Evolutionary conservation across 495 filamentous ascomycete species (phyloP).

Genomic region (Talaromyces trachyspermus): DNA sequence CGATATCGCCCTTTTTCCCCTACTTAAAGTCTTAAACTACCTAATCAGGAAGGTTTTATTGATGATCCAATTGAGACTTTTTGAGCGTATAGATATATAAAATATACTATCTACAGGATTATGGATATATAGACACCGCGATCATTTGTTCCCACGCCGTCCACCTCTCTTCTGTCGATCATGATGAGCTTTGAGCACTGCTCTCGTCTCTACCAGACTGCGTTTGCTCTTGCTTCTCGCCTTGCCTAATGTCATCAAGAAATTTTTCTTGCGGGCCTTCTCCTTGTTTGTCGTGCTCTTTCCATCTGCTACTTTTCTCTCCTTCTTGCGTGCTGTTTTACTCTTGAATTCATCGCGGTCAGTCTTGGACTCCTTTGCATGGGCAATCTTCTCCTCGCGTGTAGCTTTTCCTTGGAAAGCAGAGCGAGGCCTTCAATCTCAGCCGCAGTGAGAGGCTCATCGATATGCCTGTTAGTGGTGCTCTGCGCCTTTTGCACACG

Average conservation of each 20-base stretch:
- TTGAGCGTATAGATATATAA: not conserved
- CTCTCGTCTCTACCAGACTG: slow-evolving; percentile 75
- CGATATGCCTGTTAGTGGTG: slow-evolving; percentile 53
- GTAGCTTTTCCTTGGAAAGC: slow-evolving; percentile 63
- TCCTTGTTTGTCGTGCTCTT: slow-evolving; percentile 98
- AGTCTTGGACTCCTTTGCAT: slow-evolving; percentile 67
- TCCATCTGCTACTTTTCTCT: slow-evolving; percentile 76
- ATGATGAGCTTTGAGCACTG: slow-evolving; percentile 70
- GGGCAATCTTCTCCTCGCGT: slow-evolving; percentile 73
- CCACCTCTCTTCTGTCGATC: slow-evolving; percentile 80
- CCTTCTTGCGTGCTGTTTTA: slow-evolving; percentile 69
- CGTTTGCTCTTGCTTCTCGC: slow-evolving; percentile 88
- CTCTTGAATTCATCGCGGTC: slow-evolving; percentile 70
- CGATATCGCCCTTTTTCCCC: not conserved
- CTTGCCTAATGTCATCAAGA: slow-evolving; percentile 95
- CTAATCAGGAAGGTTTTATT: too few relatives aligned
- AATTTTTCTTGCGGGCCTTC: slow-evolving; percentile 94
- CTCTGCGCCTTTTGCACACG: slow-evolving; percentile 25
- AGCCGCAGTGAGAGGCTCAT: slow-evolving; percentile 78
- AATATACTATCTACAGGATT: not conserved
- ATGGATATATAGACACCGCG: not conserved
- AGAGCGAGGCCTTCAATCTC: slow-evolving; percentile 70
- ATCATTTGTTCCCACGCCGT: slow-evolving; percentile 60
- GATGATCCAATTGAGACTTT: too few relatives aligned
- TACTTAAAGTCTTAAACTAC: too few relatives aligned